Conservation (phyloP, 306 rosid genomes). For the Begonia peltatifolia region DNA sequence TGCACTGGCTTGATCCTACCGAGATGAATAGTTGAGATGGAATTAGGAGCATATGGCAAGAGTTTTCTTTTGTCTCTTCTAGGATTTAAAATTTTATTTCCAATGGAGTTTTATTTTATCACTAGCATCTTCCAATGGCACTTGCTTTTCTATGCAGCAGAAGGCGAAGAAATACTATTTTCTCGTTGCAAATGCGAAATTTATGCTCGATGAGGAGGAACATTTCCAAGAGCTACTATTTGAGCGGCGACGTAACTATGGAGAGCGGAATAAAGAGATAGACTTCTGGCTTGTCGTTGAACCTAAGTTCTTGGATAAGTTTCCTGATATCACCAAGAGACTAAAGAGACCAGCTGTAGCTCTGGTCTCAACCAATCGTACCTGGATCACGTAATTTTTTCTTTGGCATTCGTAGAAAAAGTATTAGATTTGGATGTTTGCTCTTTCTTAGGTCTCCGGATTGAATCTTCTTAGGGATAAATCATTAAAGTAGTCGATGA, state of each 20-base stretch:
- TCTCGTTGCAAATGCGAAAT: slow-evolving; percentile 86
- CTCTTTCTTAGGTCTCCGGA: background rate
- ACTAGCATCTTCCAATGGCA: background rate
- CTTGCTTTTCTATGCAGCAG: slow-evolving; percentile 18
- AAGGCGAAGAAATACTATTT: slow-evolving; percentile 50
- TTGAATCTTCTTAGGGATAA: too few species aligned
- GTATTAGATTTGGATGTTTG: background rate
- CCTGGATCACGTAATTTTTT: slow-evolving; percentile 78
- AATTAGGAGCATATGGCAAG: too few species aligned
- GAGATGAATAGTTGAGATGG: too few species aligned
- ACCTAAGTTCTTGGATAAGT: slow-evolving; percentile 86
- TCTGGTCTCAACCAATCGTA: slow-evolving; percentile 80
- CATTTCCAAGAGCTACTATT: slow-evolving; percentile 73
- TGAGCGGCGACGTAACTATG: slow-evolving; percentile 54
- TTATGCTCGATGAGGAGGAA: slow-evolving; percentile 97
- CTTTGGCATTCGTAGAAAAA: background rate
- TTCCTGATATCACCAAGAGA: slow-evolving; percentile 69
- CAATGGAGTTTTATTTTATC: too few species aligned
- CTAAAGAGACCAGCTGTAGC: slow-evolving; percentile 85
- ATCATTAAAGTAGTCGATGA: too few species aligned
- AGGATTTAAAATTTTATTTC: too few species aligned
- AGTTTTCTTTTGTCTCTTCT: too few species aligned
- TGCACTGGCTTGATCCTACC: too few species aligned
- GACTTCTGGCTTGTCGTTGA: slow-evolving; percentile 96
- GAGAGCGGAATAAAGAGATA: slow-evolving; percentile 56